Conservation (phyloP, 1,139 yeast genomes). For the Blastobotrys malaysiensis region DNA sequence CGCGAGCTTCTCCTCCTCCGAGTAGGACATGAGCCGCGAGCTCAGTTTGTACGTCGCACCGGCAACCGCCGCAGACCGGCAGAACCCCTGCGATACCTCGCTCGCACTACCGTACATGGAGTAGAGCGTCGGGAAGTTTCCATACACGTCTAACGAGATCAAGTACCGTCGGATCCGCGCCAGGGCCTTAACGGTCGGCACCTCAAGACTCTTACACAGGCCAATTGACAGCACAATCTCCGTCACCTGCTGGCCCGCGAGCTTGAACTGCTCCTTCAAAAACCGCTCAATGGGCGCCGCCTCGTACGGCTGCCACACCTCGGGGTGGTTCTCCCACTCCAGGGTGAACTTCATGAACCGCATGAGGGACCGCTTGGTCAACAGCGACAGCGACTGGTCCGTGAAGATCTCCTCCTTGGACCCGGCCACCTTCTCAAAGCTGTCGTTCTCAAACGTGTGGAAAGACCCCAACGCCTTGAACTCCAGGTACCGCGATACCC, state of each 20-base stretch:
- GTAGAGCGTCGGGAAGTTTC: slow-evolving; percentile 86
- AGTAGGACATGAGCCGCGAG: slow-evolving; percentile 58
- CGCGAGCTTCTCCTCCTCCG: slow-evolving; percentile 61
- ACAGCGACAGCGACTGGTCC: slow-evolving; percentile 69
- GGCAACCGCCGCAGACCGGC: slow-evolving; percentile 97
- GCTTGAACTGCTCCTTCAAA: slow-evolving; percentile 56
- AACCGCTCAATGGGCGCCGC: slow-evolving; percentile 55
- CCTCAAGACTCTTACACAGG: slow-evolving; percentile 50
- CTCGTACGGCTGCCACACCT: slow-evolving; percentile 51
- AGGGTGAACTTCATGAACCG: slow-evolving; percentile 85
- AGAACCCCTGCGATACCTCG: slow-evolving; percentile 92
- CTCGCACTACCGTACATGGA: slow-evolving; percentile 97
- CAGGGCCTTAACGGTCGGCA: slow-evolving; percentile 68
- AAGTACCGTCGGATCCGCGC: slow-evolving; percentile 78
- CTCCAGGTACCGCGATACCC: slow-evolving; percentile 88
- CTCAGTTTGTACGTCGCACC: slow-evolving; percentile 89
- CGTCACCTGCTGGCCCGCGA: slow-evolving; percentile 67
- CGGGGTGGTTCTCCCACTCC: slow-evolving; percentile 52
- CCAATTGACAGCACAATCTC: slow-evolving; percentile 87
- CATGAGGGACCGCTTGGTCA: slow-evolving; percentile 83
- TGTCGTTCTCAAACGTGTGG: slow-evolving; percentile 88
- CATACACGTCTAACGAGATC: slow-evolving; percentile 85
- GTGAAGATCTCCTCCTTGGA: slow-evolving; percentile 93
- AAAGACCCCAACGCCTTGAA: slow-evolving; percentile 84
- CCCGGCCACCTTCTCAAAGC: slow-evolving; percentile 73